phyloP scores from a whole-genome alignment of 2,329 filamentous ascomycete genomes.

The Phaeosphaeriaceae sp. region DNA sequence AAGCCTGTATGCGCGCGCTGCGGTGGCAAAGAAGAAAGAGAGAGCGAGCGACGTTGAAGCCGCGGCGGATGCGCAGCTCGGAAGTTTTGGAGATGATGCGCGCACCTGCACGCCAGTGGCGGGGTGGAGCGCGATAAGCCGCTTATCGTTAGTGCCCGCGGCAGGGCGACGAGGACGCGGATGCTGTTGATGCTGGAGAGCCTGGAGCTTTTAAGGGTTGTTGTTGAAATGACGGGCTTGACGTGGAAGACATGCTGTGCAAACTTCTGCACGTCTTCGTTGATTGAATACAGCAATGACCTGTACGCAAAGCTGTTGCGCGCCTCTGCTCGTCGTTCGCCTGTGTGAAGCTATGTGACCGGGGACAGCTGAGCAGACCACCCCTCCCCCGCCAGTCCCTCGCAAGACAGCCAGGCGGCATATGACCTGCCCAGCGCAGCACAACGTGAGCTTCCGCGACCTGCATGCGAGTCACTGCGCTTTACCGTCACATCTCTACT shows the following conservation, averaged over 20 bases:
- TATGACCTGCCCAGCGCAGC: constrained; percentile 7
- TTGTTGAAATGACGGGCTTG: neutral
- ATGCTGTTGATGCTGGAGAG: neutral
- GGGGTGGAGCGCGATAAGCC: neutral
- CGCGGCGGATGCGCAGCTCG: constrained; percentile 2
- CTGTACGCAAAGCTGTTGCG: neutral
- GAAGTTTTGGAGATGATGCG: constrained; percentile 11
- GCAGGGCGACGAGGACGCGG: neutral
- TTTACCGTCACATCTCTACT: neutral
- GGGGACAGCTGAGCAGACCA: constrained; percentile 7
- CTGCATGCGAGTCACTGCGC: constrained; percentile 2
- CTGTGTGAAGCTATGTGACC: constrained; percentile 1
- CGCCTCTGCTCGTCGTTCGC: too few relatives aligned
- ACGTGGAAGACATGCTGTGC: too few relatives aligned
- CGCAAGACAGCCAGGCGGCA: constrained; percentile 7
- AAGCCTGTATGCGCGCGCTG: neutral
- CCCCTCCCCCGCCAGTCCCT: constrained; percentile 3
- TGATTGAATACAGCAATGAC: neutral
- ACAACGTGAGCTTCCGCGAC: neutral
- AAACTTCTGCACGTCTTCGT: too few relatives aligned
- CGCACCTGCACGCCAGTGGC: neutral
- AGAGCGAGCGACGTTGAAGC: neutral
- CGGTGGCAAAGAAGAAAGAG: neutral
- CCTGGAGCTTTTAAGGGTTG: too few relatives aligned
- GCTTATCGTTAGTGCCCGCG: constrained; percentile 4